Conservation (phyloP, 2,329 filamentous ascomycete genomes). For the Venturia effusa region DNA sequence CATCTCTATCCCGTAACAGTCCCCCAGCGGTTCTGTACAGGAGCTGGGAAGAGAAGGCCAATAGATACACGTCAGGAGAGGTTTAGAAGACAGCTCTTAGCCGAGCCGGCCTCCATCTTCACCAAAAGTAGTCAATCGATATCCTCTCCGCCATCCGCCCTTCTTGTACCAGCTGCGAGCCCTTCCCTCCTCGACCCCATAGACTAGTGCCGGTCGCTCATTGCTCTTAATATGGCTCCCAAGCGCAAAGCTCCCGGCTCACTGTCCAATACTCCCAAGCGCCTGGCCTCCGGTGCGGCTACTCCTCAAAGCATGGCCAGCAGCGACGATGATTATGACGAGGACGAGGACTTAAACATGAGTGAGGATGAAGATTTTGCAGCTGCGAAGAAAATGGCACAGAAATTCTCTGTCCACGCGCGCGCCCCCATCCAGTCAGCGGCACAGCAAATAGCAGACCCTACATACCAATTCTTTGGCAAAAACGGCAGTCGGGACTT, state of each 20-base stretch:
- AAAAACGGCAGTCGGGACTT: conserved; percentile 50
- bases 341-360: conserved; percentile 37
- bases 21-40: neutral
- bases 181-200: neutral
- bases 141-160: neutral
- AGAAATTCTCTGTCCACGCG: conserved; percentile 43
- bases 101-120: neutral
- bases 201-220: neutral
- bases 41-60: neutral
- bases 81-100: neutral
- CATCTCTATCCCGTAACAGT: neutral
- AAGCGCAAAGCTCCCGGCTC: conserved; percentile 59
- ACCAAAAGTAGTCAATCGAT: neutral
- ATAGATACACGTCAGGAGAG: neutral
- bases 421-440: conserved; percentile 31
- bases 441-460: conserved; percentile 27
- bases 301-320: conserved; percentile 34
- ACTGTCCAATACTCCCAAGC: conserved; percentile 30
- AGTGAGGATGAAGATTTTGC: conserved; percentile 29
- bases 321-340: conserved; percentile 46
- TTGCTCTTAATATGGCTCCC: conserved; percentile 45
- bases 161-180: neutral
- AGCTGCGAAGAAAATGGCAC: conserved; percentile 30
- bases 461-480: neutral
- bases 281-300: conserved; percentile 27